phyloP scores from a whole-genome alignment of 2,329 filamentous ascomycete genomes.

The Trichoderma sp. region DNA sequence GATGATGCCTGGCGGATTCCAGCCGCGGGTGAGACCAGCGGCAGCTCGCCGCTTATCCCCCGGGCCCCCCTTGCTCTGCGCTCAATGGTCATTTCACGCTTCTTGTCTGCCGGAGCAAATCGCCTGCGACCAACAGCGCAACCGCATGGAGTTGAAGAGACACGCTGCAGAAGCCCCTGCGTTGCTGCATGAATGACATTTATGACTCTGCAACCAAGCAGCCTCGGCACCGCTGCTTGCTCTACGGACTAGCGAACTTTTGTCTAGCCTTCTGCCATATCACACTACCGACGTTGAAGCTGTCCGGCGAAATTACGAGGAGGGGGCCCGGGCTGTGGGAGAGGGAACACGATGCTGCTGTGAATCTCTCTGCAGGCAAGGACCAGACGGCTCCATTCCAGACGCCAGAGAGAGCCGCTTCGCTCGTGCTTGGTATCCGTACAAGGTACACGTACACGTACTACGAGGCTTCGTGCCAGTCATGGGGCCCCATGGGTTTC shows the following conservation, averaged over 20 bases:
- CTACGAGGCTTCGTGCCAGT: constrained; percentile 4
- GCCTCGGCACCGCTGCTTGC: constrained; percentile 19
- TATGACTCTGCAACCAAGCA: constrained; percentile 7
- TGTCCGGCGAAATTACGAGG: constrained; percentile 1
- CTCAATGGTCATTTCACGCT: not conserved
- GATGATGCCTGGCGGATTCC: not conserved
- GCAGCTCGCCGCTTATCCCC: constrained; percentile 3
- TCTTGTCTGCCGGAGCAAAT: not conserved
- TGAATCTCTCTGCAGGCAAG: not conserved
- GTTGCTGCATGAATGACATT: constrained; percentile 27
- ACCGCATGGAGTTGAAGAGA: constrained; percentile 1
- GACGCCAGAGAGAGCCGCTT: no score
- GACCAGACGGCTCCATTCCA: constrained; percentile 8
- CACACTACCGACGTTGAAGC: constrained; percentile 1
- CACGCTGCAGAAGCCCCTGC: constrained; percentile 19
- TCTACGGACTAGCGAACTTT: constrained; percentile 19
- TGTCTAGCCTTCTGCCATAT: constrained; percentile 17
- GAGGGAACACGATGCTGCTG: not conserved
- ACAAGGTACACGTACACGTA: not conserved
- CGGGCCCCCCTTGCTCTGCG: constrained; percentile 1
- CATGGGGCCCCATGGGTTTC: constrained; percentile 14
- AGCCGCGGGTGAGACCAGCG: constrained; percentile 10
- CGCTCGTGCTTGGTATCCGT: no score
- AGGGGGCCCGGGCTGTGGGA: constrained; percentile 10
- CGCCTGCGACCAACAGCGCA: not conserved